Evolutionary conservation across 345 rosid genomes (phyloP).

Genomic region (sweet orange (Citrus sinensis)): DNA sequence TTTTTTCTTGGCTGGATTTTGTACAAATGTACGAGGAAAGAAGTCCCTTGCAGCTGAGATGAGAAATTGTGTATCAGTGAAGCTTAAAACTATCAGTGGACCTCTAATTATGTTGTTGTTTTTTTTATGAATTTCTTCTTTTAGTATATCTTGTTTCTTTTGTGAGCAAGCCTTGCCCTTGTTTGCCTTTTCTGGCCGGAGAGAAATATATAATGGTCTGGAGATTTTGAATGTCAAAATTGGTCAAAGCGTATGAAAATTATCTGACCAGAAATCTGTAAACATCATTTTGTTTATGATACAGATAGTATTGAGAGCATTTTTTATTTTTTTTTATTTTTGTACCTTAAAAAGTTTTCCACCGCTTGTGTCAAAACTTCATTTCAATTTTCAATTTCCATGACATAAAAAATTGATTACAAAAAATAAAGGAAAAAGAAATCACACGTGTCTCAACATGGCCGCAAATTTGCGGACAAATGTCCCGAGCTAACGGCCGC

Average conservation of each 20-base stretch:
- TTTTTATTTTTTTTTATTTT: too few relatives aligned
- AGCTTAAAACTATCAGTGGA: background rate
- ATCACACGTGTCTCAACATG: background rate
- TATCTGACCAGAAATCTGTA: background rate
- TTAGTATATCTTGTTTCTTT: background rate
- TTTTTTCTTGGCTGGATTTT: background rate
- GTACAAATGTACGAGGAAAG: too few relatives aligned
- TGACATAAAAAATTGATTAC: too few relatives aligned
- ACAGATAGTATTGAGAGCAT: background rate
- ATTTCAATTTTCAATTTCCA: too few relatives aligned
- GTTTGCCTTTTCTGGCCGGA: background rate
- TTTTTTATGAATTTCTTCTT: background rate
- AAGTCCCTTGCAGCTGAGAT: background rate
- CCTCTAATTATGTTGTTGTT: background rate
- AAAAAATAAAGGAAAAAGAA: background rate
- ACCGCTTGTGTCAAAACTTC: too few relatives aligned
- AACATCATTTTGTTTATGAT: background rate
- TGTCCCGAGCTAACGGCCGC: too few relatives aligned
- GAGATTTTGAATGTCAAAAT: background rate
- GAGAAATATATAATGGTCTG: background rate
- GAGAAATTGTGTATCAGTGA: background rate
- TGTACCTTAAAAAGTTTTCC: too few relatives aligned
- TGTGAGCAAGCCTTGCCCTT: background rate
- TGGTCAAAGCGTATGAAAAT: background rate
- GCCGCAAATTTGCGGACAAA: background rate